Evolutionary conservation across 345 rosid genomes (phyloP).

Genomic region (Populus nigra): DNA sequence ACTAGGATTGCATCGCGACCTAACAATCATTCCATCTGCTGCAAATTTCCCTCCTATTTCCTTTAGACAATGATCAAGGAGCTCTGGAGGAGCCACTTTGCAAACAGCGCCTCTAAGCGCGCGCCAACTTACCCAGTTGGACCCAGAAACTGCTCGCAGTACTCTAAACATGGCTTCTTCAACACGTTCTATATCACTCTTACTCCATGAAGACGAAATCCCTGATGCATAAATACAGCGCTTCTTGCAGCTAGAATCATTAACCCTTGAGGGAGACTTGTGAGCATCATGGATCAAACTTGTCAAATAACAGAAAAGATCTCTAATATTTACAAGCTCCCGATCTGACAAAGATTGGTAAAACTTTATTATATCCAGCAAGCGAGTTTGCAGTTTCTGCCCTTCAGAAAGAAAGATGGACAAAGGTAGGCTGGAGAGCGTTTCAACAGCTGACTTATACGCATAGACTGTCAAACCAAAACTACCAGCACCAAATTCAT

Average conservation of each 20-base stretch:
- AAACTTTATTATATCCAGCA: constrained; percentile 38
- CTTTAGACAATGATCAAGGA: constrained; percentile 59
- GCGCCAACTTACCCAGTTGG: constrained; percentile 61
- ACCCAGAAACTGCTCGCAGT: constrained; percentile 54
- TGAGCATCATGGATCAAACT: constrained; percentile 42
- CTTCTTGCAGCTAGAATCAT: constrained; percentile 30
- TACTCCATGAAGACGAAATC: constrained; percentile 39
- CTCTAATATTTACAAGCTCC: constrained; percentile 51
- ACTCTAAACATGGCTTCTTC: constrained; percentile 61
- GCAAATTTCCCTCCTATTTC: constrained; percentile 47
- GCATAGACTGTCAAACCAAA: constrained; percentile 49
- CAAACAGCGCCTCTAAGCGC: constrained; percentile 61
- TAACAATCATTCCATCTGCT: constrained; percentile 45
- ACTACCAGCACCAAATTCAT: constrained; percentile 67
- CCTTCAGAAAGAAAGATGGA: constrained; percentile 38
- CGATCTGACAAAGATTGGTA: constrained; percentile 51
- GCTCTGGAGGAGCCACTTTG: constrained; percentile 46
- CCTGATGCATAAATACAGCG: constrained; percentile 9
- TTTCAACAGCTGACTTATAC: constrained; percentile 47
- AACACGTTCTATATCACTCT: constrained; percentile 43
- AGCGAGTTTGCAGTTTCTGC: constrained; percentile 30
- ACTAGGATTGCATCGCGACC: constrained; percentile 41
- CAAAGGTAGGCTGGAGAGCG: constrained; percentile 44
- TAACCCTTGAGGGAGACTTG: constrained; percentile 35
- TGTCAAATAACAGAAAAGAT: constrained; percentile 48